phyloP scores from a whole-genome alignment of 2,329 filamentous ascomycete species.

The Aspergillus fischeri region DNA sequence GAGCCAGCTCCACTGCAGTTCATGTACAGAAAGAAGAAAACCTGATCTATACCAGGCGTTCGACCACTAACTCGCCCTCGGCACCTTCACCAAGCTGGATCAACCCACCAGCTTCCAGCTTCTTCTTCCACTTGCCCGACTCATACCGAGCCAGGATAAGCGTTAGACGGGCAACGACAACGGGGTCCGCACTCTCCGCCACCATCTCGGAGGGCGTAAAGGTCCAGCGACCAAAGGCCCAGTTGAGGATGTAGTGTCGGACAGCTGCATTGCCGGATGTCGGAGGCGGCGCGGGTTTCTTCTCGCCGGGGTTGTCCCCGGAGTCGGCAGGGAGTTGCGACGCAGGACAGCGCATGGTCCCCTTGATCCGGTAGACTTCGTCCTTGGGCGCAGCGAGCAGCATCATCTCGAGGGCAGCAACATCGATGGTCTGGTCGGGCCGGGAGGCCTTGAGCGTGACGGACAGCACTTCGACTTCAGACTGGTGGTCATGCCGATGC shows the following conservation, averaged over 20 bases:
- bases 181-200: conserved; percentile 26
- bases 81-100: conserved; percentile 23
- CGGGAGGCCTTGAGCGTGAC: conserved; percentile 58
- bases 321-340: conserved; percentile 44
- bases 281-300: conserved; percentile 8
- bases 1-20: conserved; percentile 15
- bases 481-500: conserved; percentile 60
- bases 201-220: conserved; percentile 61
- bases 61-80: conserved; percentile 29
- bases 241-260: conserved; percentile 83
- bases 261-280: conserved; percentile 29
- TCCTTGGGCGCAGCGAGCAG: conserved; percentile 78
- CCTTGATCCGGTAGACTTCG: conserved; percentile 94
- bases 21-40: conserved; percentile 2
- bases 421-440: conserved; percentile 48
- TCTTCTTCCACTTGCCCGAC: conserved; percentile 47
- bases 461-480: conserved; percentile 86
- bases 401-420: conserved; percentile 60
- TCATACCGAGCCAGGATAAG: conserved; percentile 47
- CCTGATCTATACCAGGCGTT: conserved; percentile 28
- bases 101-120: conserved; percentile 39
- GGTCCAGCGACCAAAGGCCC: conserved; percentile 95
- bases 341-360: conserved; percentile 48
- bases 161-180: conserved; percentile 39
- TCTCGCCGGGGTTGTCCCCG: conserved; percentile 38